Conservation (phyloP, 176 grass and related monocot genomes). For the Carex kokanica region DNA sequence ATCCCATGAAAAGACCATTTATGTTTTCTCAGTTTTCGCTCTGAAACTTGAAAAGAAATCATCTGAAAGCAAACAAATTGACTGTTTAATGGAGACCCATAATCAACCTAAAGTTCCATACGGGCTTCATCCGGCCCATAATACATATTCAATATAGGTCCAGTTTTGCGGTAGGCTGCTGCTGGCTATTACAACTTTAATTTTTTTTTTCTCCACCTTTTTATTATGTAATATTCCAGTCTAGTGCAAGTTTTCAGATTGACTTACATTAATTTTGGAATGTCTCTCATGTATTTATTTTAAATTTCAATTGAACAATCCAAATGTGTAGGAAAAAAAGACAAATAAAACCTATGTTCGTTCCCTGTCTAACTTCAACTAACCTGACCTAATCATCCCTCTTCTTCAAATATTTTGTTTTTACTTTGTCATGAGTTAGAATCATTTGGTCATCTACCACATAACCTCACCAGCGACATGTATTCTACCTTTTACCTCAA, state of each 20-base stretch:
- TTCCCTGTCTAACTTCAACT: slow-evolving; percentile 3
- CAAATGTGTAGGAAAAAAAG: background rate
- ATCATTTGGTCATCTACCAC: slow-evolving; percentile 2
- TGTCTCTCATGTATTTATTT: background rate
- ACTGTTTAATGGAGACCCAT: background rate
- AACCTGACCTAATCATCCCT: background rate
- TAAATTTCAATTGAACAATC: background rate
- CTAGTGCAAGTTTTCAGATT: background rate
- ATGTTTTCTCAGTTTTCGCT: background rate
- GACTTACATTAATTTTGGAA: background rate
- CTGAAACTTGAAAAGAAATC: no score
- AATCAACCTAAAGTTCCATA: background rate
- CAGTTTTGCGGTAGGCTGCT: background rate
- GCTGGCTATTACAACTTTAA: background rate
- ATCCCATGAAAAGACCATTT: slow-evolving; percentile 7
- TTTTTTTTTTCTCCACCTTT: no score
- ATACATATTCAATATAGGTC: background rate
- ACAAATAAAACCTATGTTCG: background rate
- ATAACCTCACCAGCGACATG: background rate
- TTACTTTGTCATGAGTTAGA: background rate
- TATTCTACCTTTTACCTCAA: background rate
- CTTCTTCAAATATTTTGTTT: background rate
- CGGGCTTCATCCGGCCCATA: background rate
- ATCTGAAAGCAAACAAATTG: background rate
- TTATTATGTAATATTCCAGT: background rate